Base-by-base conservation (phyloP, 495 filamentous ascomycete genomes). In the Penicillium bovifimosum region DNA sequence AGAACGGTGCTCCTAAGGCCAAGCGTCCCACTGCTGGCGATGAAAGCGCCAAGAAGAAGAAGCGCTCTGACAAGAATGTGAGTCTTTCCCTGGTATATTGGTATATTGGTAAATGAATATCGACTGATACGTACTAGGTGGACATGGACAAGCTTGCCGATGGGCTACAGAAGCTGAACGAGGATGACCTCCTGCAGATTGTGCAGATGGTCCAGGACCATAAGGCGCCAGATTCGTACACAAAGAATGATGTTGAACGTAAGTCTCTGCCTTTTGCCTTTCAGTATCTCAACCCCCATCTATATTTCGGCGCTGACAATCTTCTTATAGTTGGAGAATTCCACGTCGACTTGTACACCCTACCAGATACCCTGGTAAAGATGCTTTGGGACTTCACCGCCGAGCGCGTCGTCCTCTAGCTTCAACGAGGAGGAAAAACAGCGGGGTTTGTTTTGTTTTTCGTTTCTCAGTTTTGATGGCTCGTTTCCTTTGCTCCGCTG, bases 71-170 rank as follows among this genome's bases (percentile, higher is more conserved):
- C 62, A 87, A 90, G 72, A 79, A 80, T 32, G 80, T 82, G 55
- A 62, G 77, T 45, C n/a, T 3, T 6, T 28, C 13, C 43, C 9
- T 35, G 13, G 18, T 3, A 24, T 24, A 24, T 24, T 24, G 20
- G 20, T 2, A 24, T 2, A 2, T 24, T 24, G n/a, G n/a, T n/a
- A n/a, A n/a, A n/a, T n/a, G 20, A 24, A 4, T 24, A 4, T 24
- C 13, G 0, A 28, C 56, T 69, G 43, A 70, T 33, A 11, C 13
- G 8, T n/a, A 17, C 33, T 50, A 72, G 69, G 77, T 91, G 52
- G 93, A 99, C 67, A 90, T 96, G 80, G 93, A 99, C 73, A 96
- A 95, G 74, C 81, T 99, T 58, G 93, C 95, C 10, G 95, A 96
- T n/a, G 87, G 82, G 8, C 75, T 95, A n/a, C 82, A 88, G 61